Percentiles rank a stretch among this genome's conserved stretches.
These are phyloP conservation scores for Backusella tarrabulga DNA, from an alignment of 192 early-diverging fungal species.

Conservation along the genomic window DNA sequence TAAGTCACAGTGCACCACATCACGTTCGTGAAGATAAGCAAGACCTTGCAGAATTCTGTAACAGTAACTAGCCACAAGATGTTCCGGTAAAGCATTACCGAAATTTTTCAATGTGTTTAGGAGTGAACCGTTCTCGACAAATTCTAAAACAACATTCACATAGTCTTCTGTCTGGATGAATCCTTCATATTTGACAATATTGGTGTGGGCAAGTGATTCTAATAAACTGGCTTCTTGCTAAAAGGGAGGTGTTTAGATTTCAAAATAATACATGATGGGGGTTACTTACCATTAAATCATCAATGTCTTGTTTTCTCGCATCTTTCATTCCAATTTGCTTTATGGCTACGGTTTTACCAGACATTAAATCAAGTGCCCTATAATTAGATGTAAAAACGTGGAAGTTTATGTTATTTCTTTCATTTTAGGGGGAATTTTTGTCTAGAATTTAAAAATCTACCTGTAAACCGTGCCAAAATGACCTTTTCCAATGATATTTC, in stretches of 20 bases:
- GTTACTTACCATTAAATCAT: conserved; percentile 64
- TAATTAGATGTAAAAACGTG: conserved; percentile 15
- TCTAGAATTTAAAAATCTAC: conserved; percentile 30
- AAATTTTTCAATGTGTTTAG: conserved; percentile 82
- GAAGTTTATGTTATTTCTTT: background rate
- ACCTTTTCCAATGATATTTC: conserved; percentile 84
- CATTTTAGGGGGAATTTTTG: background rate
- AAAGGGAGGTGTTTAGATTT: background rate
- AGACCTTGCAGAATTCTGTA: conserved; percentile 91
- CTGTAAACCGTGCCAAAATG: conserved; percentile 87
- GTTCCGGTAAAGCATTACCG: conserved; percentile 82
- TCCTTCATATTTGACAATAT: conserved; percentile 84
- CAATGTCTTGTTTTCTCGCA: conserved; percentile 56
- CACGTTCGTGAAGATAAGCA: conserved; percentile 82
- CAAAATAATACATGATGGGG: background rate
- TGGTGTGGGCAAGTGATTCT: conserved; percentile 77
- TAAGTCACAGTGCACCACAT: conserved; percentile 90
- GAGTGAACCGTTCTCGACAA: conserved; percentile 94
- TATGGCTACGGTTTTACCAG: conserved; percentile 83
- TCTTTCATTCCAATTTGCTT: conserved; percentile 80
- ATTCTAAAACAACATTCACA: conserved; percentile 87
- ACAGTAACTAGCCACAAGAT: conserved; percentile 79
- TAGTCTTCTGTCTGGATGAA: conserved; percentile 71
- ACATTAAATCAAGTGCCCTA: conserved; percentile 72
- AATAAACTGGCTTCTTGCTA: conserved; percentile 80